These are phyloP conservation scores for Pleurotus ostreatus DNA, from an alignment of 768 basidiomycete species.

Conservation along the genomic window DNA sequence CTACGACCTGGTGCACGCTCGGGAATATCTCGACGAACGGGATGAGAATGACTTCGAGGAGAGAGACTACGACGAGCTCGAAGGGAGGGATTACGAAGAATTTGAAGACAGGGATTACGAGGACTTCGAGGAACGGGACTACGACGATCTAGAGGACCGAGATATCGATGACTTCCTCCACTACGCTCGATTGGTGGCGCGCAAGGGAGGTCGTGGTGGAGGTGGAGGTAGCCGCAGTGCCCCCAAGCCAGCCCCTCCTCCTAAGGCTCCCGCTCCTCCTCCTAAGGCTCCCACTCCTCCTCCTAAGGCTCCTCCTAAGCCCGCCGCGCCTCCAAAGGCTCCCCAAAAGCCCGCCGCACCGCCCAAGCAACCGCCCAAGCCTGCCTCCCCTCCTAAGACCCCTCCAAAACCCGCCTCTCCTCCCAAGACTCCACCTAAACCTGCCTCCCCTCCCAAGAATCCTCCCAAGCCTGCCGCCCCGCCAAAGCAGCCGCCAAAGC, in stretches of 20 bases:
- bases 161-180: not conserved
- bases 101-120: not conserved
- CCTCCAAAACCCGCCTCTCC: not conserved
- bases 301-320: not conserved
- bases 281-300: not conserved
- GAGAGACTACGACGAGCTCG: not conserved
- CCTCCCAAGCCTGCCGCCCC: not conserved
- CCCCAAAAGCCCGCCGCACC: not conserved
- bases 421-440: not conserved
- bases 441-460: not conserved
- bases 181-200: not conserved
- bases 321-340: not conserved
- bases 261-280: not conserved
- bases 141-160: not conserved
- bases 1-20: not conserved
- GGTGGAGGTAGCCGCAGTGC: too few relatives aligned
- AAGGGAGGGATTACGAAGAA: not conserved
- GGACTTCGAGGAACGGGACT: not conserved
- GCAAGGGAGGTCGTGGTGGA: not conserved
- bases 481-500: not conserved
- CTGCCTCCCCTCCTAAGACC: not conserved
- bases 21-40: not conserved
- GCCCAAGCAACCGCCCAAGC: not conserved
- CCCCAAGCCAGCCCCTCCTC: not conserved
- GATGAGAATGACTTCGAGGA: not conserved